phyloP scores from a whole-genome alignment of 148 eudicot genomes.

The Rhododendron vialii region DNA sequence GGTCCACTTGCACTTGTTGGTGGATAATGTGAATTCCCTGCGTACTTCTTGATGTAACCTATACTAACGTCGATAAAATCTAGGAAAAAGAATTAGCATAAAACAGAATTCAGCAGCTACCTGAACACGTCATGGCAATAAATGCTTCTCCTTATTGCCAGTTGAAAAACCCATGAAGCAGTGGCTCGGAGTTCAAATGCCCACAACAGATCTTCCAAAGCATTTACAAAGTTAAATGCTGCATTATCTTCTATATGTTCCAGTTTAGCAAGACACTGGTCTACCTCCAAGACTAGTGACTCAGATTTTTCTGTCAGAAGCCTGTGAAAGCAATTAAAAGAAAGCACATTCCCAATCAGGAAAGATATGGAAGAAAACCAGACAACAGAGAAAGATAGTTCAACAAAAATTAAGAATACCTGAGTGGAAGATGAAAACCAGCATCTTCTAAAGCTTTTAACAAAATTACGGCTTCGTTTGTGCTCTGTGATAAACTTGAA shows the following conservation, averaged over 20 bases:
- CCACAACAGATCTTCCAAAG: constrained; percentile 93
- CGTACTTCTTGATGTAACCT: neutral
- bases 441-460: constrained; percentile 59
- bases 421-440: constrained; percentile 82
- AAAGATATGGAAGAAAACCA: neutral
- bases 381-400: neutral
- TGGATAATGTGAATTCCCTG: neutral
- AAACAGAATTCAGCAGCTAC: constrained; percentile 25
- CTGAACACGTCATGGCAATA: constrained; percentile 71
- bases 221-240: constrained; percentile 91
- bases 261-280: constrained; percentile 57
- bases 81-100: neutral
- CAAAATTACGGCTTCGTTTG: constrained; percentile 58
- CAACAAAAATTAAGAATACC: constrained; percentile 25
- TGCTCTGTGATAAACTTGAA: constrained; percentile 69
- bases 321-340: constrained; percentile 38
- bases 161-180: constrained; percentile 91
- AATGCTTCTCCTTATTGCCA: constrained; percentile 75
- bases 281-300: constrained; percentile 50
- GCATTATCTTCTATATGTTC: constrained; percentile 77
- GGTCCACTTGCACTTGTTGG: neutral
- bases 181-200: constrained; percentile 91
- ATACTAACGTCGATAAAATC: neutral
- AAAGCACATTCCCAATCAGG: neutral
- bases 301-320: constrained; percentile 63